Evolutionary conservation across 148 eudicot species (phyloP), one percentile per base, ranked within the genome.

Genomic region (Spergularia marina): DNA sequence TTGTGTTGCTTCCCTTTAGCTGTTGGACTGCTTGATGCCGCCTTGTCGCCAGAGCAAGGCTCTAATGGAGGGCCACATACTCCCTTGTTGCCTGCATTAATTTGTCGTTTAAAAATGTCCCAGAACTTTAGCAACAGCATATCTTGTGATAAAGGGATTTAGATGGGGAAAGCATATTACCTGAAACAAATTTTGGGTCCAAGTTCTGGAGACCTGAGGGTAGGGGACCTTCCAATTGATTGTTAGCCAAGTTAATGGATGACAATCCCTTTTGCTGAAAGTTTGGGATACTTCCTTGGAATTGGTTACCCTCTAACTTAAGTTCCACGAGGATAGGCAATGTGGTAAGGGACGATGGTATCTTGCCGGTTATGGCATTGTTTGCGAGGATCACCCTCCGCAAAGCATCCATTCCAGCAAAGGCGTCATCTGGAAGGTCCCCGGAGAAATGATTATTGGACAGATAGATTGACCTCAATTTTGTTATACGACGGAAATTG

Each of bases 61-160:
- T 76, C 80, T 49, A 89, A 79, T 23, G 98, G 98, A 76, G 70
- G 66, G 69, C 98, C 98, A 81, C 98, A 94, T 41, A 94, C 74
- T 52, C 69, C 88, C 71, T 83, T 84, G 75, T 94, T 91, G 41
- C 95, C 98, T 91, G 86, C 78, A 78, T 13, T 30, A 13, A 15
- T 53, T 59, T 25, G 30, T 7, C 25, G 16, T 18, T 18, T 64
- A 47, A 15, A 34, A 34, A 20, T 4, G 5, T 25, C 20, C 0
- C 10, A 30, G 10, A 59, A 59, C 9, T 23, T 18, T 58, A 2
- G 60, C 2, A 56, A 9, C 10, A 58, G 18, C 11, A 20, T 58
- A n/a, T 57, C 17, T 5, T 57, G 20, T 57, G 8, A 15, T 57
- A 57, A 16, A 8, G 51, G 51, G 11, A 16, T 17, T 16, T 16